Base-by-base conservation (phyloP, 1,284 basidiomycete species). In the Boletellus sp. region DNA sequence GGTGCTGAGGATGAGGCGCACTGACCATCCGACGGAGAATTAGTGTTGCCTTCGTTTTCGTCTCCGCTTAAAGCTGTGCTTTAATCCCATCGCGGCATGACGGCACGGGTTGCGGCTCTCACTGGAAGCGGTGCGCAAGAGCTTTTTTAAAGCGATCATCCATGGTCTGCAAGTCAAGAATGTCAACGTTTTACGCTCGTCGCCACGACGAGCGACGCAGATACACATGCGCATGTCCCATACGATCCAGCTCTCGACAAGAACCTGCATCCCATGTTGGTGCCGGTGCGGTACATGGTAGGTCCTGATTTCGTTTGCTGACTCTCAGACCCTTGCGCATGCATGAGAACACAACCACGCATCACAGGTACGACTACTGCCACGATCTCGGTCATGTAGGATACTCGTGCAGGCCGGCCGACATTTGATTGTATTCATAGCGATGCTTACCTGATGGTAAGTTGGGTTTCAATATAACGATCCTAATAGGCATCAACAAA, bases 401-500 rank as follows among this genome's bases (percentile, higher is more conserved):
- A 50, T 53, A 41, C 52, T 50, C 46, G 24, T 42, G 51, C 49
- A 28, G 48, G 41, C 52, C 30, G 35, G 49, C 58, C 51, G 51
- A 60, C 43, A 44, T 28, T 44, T 30, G 47, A 54, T 60, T 53
- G 58, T 50, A 58, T 53, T 56, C 60, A 58, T 67, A 66, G 49
- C 41, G 46, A 61, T 63, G 65, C 58, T 70, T 66, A 69, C 64
- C 44, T 67, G 64, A 70, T 66, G 45, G 41, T 12, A 66, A 70
- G 69, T 70, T 69, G 66, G 69, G 68, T 67, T 67, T 71, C 65
- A 67, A 70, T 67, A 44, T 56, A 63, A 48, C 48, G 58, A 69
- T 55, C 66, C 66, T 59, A 68, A 68, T 68, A 68, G 62, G 52
- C 44, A 71, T 71, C 66, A 71, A 68, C 68, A 71, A 71, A 71